Conservation (phyloP, 2,329 filamentous ascomycete genomes). For the Catunica adiposa region DNA sequence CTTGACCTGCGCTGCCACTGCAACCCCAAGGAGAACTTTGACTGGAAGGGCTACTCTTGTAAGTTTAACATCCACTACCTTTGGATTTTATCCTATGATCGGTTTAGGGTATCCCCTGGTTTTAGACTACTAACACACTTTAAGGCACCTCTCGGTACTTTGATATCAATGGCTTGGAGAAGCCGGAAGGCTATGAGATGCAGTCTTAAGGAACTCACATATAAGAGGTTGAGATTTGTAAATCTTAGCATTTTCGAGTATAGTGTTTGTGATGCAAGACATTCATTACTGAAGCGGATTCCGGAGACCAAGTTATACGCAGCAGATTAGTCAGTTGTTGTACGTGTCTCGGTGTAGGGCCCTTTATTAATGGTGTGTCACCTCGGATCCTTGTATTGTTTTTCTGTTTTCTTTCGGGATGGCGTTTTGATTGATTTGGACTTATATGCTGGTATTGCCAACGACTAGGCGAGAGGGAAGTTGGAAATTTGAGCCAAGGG, state of each 20-base stretch:
- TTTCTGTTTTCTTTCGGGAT: slow-evolving; percentile 4
- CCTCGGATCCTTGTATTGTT: slow-evolving; percentile 5
- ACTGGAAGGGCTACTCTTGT: slow-evolving; percentile 99
- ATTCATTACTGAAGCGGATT: no score
- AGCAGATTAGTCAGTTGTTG: not conserved
- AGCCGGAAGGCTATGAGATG: slow-evolving; percentile 72
- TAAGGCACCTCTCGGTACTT: slow-evolving; percentile 60
- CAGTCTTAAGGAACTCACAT: slow-evolving; percentile 30
- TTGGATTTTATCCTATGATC: slow-evolving; percentile 8
- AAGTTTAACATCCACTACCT: slow-evolving; percentile 26
- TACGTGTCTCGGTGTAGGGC: not conserved
- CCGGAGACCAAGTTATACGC: no score
- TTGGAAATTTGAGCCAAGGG: not conserved
- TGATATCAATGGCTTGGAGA: slow-evolving; percentile 62
- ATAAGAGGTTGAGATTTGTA: no score
- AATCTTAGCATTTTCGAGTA: no score
- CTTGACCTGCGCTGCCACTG: slow-evolving; percentile 83
- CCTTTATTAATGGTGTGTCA: not conserved
- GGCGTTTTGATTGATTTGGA: slow-evolving; percentile 9
- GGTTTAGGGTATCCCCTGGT: not conserved
- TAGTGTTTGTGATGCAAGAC: no score
- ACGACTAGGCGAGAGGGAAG: not conserved
- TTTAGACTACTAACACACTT: not conserved
- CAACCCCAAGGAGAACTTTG: slow-evolving; percentile 93
- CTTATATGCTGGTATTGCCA: not conserved